Evolutionary conservation across 2,329 filamentous ascomycete species (phyloP).

Genomic region (Pestalotiopsis sp.): DNA sequence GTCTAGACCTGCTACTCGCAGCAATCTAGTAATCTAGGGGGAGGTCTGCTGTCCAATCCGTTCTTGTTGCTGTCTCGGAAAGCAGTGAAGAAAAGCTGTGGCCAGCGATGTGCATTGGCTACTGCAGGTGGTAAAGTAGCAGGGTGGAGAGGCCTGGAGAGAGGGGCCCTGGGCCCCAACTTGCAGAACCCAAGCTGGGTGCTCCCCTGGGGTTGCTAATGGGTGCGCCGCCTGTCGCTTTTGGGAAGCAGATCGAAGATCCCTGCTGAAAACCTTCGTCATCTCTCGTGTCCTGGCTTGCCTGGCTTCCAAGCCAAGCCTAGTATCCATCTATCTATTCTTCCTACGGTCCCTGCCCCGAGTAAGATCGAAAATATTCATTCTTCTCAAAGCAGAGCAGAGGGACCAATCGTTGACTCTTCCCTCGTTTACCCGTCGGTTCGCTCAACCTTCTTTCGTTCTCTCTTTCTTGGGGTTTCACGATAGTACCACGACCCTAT

Average conservation of each 20-base stretch:
- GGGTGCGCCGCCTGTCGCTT: neutral
- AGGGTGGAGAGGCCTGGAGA: neutral
- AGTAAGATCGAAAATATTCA: conserved; percentile 3
- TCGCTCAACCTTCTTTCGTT: neutral
- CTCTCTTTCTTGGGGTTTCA: neutral
- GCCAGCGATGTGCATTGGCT: neutral
- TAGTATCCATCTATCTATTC: neutral
- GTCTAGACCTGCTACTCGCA: neutral
- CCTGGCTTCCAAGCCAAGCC: neutral
- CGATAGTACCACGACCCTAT: neutral
- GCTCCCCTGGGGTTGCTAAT: neutral
- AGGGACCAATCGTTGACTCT: neutral
- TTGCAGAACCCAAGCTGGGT: neutral
- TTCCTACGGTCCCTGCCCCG: neutral
- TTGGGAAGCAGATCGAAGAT: neutral
- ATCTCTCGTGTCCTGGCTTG: conserved; percentile 5
- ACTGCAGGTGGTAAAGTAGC: neutral
- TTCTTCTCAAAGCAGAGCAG: neutral
- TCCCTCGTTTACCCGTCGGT: neutral
- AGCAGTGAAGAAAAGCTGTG: neutral
- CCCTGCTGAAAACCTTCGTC: conserved; percentile 10
- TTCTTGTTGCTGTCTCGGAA: neutral
- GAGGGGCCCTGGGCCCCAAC: too few relatives aligned
- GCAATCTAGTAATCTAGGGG: neutral
- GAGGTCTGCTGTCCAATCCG: neutral